phyloP scores from a whole-genome alignment of 805 yeast species.

The Saccharomycopsis sp. region DNA sequence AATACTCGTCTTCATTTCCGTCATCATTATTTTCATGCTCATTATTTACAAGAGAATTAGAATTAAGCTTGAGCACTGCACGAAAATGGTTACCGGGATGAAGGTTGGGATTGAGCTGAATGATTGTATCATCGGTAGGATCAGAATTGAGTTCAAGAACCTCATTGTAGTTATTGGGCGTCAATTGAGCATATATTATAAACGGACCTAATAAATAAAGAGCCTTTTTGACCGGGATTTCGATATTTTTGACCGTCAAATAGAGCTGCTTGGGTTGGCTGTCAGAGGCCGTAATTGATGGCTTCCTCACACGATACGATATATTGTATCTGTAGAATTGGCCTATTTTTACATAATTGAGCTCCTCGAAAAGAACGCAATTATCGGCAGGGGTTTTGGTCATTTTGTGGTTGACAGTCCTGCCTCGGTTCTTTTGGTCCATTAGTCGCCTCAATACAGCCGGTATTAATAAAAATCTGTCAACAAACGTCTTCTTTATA shows the following conservation, averaged over 20 bases:
- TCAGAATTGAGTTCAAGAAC: slow-evolving; percentile 32
- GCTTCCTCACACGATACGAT: slow-evolving; percentile 30
- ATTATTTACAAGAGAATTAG: slow-evolving; percentile 32
- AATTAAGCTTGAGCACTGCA: slow-evolving; percentile 45
- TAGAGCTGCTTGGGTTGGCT: slow-evolving; percentile 2
- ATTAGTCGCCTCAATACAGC: not conserved
- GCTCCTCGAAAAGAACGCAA: not conserved
- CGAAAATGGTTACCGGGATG: slow-evolving; percentile 69
- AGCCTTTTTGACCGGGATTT: slow-evolving; percentile 67
- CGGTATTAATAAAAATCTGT: not conserved
- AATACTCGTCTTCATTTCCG: not conserved
- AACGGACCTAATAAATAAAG: slow-evolving; percentile 89
- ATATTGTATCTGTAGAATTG: slow-evolving; percentile 51
- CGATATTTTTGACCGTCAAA: slow-evolving; percentile 61
- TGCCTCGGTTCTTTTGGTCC: no score
- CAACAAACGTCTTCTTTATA: no score
- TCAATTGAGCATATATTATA: slow-evolving; percentile 74
- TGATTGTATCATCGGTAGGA: slow-evolving; percentile 33
- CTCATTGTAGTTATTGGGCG: slow-evolving; percentile 58
- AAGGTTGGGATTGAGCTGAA: slow-evolving; percentile 45
- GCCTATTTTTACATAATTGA: slow-evolving; percentile 46
- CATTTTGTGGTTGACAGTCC: not conserved
- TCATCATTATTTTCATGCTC: slow-evolving; percentile 34
- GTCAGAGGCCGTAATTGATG: slow-evolving; percentile 11
- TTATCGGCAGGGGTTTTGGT: not conserved